phyloP scores from a whole-genome alignment of 2,329 filamentous ascomycete genomes.

The Talaromyces sp. region DNA sequence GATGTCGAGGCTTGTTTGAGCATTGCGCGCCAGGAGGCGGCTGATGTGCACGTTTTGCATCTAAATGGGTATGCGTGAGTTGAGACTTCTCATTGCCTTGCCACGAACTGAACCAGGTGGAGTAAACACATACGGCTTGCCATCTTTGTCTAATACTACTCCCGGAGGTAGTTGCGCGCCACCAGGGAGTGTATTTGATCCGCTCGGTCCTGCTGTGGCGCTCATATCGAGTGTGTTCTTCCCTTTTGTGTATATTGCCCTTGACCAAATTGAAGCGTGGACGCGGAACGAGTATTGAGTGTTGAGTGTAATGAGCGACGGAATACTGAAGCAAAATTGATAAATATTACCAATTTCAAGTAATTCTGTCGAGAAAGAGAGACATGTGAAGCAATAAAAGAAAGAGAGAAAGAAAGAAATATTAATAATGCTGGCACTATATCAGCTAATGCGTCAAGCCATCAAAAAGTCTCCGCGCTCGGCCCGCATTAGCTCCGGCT shows the following conservation, averaged over 20 bases:
- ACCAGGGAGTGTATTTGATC: not conserved
- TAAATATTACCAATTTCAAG: no score
- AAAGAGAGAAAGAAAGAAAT: not conserved
- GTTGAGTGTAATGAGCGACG: not conserved
- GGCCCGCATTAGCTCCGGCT: conserved; percentile 1
- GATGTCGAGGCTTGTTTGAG: conserved; percentile 37
- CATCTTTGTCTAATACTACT: conserved; percentile 50
- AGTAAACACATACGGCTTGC: conserved; percentile 46
- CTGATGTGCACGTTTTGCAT: conserved; percentile 49
- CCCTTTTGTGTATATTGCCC: not conserved
- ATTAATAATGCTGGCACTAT: conserved; percentile 6
- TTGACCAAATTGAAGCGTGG: not conserved
- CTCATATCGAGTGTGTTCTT: not conserved
- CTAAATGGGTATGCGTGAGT: conserved; percentile 25
- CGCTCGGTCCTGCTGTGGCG: not conserved
- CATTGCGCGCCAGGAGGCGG: conserved; percentile 45
- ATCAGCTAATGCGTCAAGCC: not conserved
- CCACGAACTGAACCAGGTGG: not conserved
- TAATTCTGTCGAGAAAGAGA: no score
- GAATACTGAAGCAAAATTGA: not conserved
- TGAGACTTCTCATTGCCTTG: not conserved
- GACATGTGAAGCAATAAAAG: not conserved
- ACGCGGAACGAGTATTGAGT: not conserved
- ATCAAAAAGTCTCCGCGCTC: conserved; percentile 1
- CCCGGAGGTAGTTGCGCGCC: conserved; percentile 39